Evolutionary conservation across 257 asterid genomes (phyloP).

Genomic region (Rehmannia glutinosa): DNA sequence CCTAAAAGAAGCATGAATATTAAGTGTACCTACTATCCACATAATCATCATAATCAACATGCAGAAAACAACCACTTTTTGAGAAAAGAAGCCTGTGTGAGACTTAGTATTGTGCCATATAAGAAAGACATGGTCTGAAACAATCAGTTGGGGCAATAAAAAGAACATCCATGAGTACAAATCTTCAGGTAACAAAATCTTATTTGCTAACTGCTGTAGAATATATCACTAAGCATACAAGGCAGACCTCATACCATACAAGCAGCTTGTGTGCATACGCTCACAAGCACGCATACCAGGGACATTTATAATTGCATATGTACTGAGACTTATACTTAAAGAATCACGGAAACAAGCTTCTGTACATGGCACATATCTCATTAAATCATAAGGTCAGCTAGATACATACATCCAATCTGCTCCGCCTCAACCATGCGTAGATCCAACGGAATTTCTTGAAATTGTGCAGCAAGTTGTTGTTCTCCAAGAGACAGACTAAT

Average conservation of each 20-base stretch:
- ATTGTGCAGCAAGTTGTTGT: conserved; percentile 88
- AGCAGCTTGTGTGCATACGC: not conserved
- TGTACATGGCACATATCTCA: not conserved
- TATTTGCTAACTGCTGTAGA: not conserved
- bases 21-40: not conserved
- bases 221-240: not conserved
- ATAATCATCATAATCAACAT: not conserved
- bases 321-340: not conserved
- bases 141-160: not conserved
- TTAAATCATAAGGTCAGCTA: not conserved
- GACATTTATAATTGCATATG: not conserved
- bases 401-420: conserved; percentile 76
- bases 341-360: not conserved
- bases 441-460: conserved; percentile 90
- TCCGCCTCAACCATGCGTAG: conserved; percentile 93
- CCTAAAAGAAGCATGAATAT: not conserved
- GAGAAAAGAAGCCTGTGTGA: no score
- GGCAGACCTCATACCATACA: not conserved
- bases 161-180: not conserved
- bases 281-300: not conserved
- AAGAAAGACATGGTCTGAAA: not conserved
- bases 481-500: conserved; percentile 72
- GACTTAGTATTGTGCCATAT: no score
- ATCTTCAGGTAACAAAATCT: not conserved
- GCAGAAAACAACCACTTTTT: not conserved